Base-by-base conservation (phyloP, 1,284 basidiomycete species). In the Cutaneotrichosporon sp. region DNA sequence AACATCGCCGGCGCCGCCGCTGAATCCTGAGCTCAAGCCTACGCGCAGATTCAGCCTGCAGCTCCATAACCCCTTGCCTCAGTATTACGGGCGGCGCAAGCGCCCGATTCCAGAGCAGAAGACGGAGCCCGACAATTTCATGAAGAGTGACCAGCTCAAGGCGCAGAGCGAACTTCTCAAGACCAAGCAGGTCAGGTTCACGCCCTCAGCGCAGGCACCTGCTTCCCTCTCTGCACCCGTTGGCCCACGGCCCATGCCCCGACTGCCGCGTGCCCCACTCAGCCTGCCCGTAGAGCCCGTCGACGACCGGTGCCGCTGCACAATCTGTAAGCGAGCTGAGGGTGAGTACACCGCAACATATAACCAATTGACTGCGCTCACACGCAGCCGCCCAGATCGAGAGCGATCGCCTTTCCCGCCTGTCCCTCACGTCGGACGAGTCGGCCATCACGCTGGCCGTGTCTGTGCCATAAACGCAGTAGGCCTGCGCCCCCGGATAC, bases 31-130 rank as follows among this genome's bases (percentile, higher is more conserved):
- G 22, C 21, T 10, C 49, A 53, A 34, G 51, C 5, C 26, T 13
- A 6, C 11, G 51, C 51, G 51, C 51, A 31, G 51, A 34, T 53
- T 53, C 51, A 53, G 51, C 51, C 16, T 53, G 51, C 51, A 53
- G 51, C 51, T 53, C 30, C 51, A 53, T 18, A 53, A 53, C 51
- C 51, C 51, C 51, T 14, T 53, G 8, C 51, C 51, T 4, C 51
- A 30, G 4, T 32, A 53, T 31, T 53, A 53, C 16, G 16, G 13
- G 51, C 51, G 30, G 7, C 42, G 42, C 42, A 46, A 46, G 42
- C 42, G 42, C 18, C 18, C 42, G 8, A 30, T 26, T n/a, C n/a
- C 49, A 22, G 49, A 51, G 13, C 21, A 26, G 22, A 31, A 51
- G 14, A 4, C 49, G 13, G 49, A 51, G 49, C 49, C 21, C 22